phyloP scores from a whole-genome alignment of 352 stramenopile species.

The Poterioochromonas sp. region DNA sequence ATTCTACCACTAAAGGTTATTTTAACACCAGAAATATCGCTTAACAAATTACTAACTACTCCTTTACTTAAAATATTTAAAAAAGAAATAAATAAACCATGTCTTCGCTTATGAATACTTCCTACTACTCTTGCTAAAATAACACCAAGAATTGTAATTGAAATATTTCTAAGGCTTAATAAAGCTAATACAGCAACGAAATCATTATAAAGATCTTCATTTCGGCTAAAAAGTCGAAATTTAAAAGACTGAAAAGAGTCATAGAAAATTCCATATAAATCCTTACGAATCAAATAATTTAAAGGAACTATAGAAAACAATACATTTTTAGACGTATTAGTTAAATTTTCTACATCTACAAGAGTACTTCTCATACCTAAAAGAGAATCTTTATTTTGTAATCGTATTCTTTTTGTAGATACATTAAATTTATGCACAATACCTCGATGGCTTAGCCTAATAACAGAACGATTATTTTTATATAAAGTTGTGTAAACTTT shows the following conservation, averaged over 20 bases:
- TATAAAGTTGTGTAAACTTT: constrained; percentile 32
- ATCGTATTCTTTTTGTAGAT: constrained; percentile 32
- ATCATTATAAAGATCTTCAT: constrained; percentile 32
- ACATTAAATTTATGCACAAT: constrained; percentile 32
- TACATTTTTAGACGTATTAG: constrained; percentile 32
- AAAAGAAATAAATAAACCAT: constrained; percentile 32
- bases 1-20: constrained; percentile 31
- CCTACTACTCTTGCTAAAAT: constrained; percentile 31
- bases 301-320: constrained; percentile 32
- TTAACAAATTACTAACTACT: constrained; percentile 32
- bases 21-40: constrained; percentile 31
- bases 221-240: constrained; percentile 31
- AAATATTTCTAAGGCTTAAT: constrained; percentile 32
- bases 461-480: constrained; percentile 32
- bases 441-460: constrained; percentile 29
- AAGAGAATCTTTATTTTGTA: constrained; percentile 32
- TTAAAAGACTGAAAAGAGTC: constrained; percentile 31
- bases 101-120: constrained; percentile 31
- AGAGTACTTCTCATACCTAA: constrained; percentile 31
- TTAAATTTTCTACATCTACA: constrained; percentile 32
- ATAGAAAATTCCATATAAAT: constrained; percentile 32
- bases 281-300: constrained; percentile 32
- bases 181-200: constrained; percentile 31
- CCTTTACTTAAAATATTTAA: constrained; percentile 32
- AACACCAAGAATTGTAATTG: constrained; percentile 31